Conservation (phyloP, 352 stramenopile genomes). For the Pythium phragmiticola region DNA sequence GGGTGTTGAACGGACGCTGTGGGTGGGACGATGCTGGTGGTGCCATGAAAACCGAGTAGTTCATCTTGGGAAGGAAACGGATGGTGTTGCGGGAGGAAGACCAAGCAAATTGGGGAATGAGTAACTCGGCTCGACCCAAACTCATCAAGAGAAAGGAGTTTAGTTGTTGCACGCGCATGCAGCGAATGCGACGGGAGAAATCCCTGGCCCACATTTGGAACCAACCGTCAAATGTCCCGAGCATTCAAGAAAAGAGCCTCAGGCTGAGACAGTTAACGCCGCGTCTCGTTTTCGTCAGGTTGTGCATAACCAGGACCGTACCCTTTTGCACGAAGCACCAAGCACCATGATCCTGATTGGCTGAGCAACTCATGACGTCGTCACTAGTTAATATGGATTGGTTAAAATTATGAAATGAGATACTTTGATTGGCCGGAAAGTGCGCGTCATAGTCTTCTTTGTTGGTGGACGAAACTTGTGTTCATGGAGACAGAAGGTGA, state of each 20-base stretch:
- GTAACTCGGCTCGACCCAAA: too few relatives aligned
- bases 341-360: constrained; percentile 25
- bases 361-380: constrained; percentile 7
- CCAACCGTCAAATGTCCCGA: constrained; percentile 3
- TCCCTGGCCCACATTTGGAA: constrained; percentile 14
- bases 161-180: constrained; percentile 1
- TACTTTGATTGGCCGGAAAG: constrained; percentile 14
- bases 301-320: constrained; percentile 17
- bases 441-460: constrained; percentile 7
- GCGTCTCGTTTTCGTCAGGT: constrained; percentile 23
- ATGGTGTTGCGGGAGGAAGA: constrained; percentile 3
- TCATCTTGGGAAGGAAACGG: constrained; percentile 11
- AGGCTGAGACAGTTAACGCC: constrained; percentile 21
- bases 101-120: constrained; percentile 19
- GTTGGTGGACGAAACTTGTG: background rate
- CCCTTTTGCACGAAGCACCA: constrained; percentile 9
- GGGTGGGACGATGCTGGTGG: constrained; percentile 15
- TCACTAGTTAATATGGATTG: background rate
- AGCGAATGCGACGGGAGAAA: background rate
- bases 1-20: constrained; percentile 11
- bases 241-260: background rate
- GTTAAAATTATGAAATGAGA: background rate
- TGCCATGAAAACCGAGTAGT: constrained; percentile 22
- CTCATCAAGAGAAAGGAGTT: too few relatives aligned
- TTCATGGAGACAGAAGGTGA: background rate